A percentile compares a stretch with the other conserved stretches of the same genome.
These are phyloP conservation scores for Dendrobium huoshanense DNA, from an alignment of 106 monocot genomes.

Conservation along the genomic window DNA sequence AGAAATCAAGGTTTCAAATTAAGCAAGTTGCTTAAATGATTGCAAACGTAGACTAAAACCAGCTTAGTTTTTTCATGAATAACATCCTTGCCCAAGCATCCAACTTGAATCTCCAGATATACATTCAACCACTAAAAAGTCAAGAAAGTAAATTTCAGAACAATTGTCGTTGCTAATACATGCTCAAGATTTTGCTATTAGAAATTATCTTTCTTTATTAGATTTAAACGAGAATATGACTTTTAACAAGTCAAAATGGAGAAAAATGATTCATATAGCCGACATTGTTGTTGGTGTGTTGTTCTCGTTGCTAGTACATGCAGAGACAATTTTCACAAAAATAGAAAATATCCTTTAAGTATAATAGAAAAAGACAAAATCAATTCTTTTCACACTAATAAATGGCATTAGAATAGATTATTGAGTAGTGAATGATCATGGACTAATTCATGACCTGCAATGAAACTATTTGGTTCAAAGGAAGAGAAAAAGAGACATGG, in stretches of 20 bases:
- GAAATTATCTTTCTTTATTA: too few relatives aligned
- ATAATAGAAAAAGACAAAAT: not conserved
- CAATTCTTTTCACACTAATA: not conserved
- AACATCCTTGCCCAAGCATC: not conserved
- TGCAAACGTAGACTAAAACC: not conserved
- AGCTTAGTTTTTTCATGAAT: not conserved
- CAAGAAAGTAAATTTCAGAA: not conserved
- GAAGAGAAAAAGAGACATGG: not conserved
- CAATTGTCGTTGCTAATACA: not conserved
- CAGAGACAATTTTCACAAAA: not conserved
- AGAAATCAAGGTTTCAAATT: not conserved
- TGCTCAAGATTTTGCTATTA: too few relatives aligned
- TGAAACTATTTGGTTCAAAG: not conserved
- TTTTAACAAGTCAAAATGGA: too few relatives aligned
- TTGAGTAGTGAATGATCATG: not conserved
- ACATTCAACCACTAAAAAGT: not conserved
- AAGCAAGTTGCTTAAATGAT: not conserved
- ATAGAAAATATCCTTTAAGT: not conserved
- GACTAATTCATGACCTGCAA: not conserved
- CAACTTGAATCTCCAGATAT: not conserved
- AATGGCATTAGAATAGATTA: not conserved
- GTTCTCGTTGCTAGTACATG: not conserved
- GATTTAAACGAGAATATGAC: too few relatives aligned
- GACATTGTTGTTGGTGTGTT: too few relatives aligned
- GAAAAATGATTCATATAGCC: too few relatives aligned